A percentile compares a stretch with the other conserved stretches of the same genome.
Conservation (phyloP, 768 basidiomycete species). For the Pulveroboletus sp. region DNA sequence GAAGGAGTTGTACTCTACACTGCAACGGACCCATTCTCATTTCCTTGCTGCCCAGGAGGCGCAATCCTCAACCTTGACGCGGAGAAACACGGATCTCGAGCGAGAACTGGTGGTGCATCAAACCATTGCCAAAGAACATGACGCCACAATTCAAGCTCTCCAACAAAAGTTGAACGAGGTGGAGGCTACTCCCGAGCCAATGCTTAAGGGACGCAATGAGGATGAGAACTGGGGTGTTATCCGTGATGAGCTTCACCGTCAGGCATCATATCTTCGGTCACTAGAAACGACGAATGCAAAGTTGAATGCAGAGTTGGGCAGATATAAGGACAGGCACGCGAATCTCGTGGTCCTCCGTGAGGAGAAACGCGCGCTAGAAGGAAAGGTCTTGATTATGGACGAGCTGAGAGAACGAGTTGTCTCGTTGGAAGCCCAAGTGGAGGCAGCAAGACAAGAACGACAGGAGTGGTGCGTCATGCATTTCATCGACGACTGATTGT, state of each 20-base stretch:
- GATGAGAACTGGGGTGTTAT: slow-evolving; percentile 60
- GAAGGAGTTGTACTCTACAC: slow-evolving; percentile 46
- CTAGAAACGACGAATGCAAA: slow-evolving; percentile 58
- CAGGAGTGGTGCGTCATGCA: slow-evolving; percentile 48
- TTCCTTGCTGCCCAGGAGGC: slow-evolving; percentile 47
- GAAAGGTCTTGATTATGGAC: slow-evolving; percentile 46
- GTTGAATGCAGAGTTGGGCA: slow-evolving; percentile 47
- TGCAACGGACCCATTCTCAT: slow-evolving; percentile 47
- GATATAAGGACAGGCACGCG: slow-evolving; percentile 50
- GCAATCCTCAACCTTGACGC: slow-evolving; percentile 45
- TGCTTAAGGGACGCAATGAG: slow-evolving; percentile 29
- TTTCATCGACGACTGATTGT: not conserved
- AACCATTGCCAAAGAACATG: slow-evolving; percentile 38
- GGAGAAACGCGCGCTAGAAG: slow-evolving; percentile 63
- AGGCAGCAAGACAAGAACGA: slow-evolving; percentile 51
- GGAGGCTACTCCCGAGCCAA: slow-evolving; percentile 31
- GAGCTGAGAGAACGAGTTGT: slow-evolving; percentile 52
- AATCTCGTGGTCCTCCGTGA: slow-evolving; percentile 69
- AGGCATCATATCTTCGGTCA: slow-evolving; percentile 53
- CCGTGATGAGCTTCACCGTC: slow-evolving; percentile 63
- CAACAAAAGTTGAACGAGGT: slow-evolving; percentile 48
- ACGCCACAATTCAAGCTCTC: slow-evolving; percentile 38
- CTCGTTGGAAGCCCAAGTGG: slow-evolving; percentile 59
- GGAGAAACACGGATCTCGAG: slow-evolving; percentile 43
- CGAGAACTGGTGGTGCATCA: slow-evolving; percentile 43